Conservation (phyloP, 495 filamentous ascomycete genomes). For the Choiromyces venosus region DNA sequence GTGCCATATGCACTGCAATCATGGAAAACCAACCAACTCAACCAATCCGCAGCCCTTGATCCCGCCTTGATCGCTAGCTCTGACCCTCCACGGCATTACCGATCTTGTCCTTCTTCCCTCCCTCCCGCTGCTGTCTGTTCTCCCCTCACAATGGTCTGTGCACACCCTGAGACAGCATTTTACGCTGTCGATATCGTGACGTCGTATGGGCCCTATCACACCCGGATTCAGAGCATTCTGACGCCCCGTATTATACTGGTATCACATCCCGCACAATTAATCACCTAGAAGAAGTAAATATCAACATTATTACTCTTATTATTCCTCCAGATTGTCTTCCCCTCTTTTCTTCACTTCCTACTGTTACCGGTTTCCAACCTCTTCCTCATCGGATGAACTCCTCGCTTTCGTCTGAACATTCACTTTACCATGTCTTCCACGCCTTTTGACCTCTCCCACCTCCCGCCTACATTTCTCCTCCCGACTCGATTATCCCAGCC, state of each 20-base stretch:
- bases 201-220: not conserved
- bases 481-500: conserved; percentile 60
- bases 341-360: not conserved
- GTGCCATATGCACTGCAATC: not conserved
- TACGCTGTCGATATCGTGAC: not conserved
- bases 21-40: not conserved
- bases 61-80: not conserved
- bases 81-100: not conserved
- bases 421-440: conserved; percentile 7
- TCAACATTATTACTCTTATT: not conserved
- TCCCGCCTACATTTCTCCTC: conserved; percentile 72
- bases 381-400: not conserved
- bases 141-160: not conserved
- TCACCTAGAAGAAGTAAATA: not conserved
- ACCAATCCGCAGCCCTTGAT: not conserved
- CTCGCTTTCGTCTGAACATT: not conserved
- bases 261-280: not conserved
- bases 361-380: not conserved
- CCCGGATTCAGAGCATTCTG: not conserved
- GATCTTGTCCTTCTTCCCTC: not conserved
- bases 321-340: not conserved
- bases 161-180: not conserved
- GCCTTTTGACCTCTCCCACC: conserved; percentile 41
- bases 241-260: too few relatives aligned
- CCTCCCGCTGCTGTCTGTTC: not conserved